Evolutionary conservation across 768 basidiomycete species (phyloP).

Genomic region (Suillus sp.): DNA sequence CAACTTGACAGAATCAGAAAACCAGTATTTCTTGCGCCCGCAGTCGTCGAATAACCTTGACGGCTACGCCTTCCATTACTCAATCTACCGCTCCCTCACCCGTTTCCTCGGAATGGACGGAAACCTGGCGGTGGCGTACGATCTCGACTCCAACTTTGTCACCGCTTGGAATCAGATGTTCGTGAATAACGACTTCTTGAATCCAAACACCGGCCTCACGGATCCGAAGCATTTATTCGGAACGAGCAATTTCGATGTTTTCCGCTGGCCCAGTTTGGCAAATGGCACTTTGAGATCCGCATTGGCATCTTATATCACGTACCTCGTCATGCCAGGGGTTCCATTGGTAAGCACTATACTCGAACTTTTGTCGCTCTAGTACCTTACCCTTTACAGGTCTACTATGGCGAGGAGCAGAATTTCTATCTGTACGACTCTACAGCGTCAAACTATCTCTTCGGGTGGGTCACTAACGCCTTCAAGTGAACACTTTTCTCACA

Average conservation of each 20-base stretch:
- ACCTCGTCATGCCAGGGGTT: slow-evolving; percentile 85
- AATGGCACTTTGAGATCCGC: slow-evolving; percentile 80
- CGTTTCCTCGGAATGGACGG: slow-evolving; percentile 97
- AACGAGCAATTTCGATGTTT: slow-evolving; percentile 93
- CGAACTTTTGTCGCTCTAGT: background rate
- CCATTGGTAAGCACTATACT: slow-evolving; percentile 51
- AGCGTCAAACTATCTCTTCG: slow-evolving; percentile 91
- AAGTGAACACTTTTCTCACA: slow-evolving; percentile 7
- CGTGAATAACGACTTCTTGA: slow-evolving; percentile 84
- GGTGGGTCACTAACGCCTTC: slow-evolving; percentile 44
- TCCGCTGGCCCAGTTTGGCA: slow-evolving; percentile 88
- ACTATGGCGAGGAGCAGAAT: slow-evolving; percentile 91
- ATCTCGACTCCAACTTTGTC: slow-evolving; percentile 79
- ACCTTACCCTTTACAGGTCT: slow-evolving; percentile 47
- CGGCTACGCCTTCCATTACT: slow-evolving; percentile 89
- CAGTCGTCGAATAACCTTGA: slow-evolving; percentile 66
- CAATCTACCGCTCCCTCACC: slow-evolving; percentile 81
- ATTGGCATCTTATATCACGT: slow-evolving; percentile 76
- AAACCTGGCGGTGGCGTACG: slow-evolving; percentile 88
- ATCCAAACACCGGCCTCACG: slow-evolving; percentile 59
- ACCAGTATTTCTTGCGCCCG: slow-evolving; percentile 81
- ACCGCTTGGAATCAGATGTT: slow-evolving; percentile 93
- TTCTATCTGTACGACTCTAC: slow-evolving; percentile 86
- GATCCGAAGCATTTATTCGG: slow-evolving; percentile 92
- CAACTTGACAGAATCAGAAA: slow-evolving; percentile 58